A percentile compares a stretch with the other conserved stretches of the same genome.
phyloP scores from a whole-genome alignment of 345 rosid genomes.

The Raphanus sativus region DNA sequence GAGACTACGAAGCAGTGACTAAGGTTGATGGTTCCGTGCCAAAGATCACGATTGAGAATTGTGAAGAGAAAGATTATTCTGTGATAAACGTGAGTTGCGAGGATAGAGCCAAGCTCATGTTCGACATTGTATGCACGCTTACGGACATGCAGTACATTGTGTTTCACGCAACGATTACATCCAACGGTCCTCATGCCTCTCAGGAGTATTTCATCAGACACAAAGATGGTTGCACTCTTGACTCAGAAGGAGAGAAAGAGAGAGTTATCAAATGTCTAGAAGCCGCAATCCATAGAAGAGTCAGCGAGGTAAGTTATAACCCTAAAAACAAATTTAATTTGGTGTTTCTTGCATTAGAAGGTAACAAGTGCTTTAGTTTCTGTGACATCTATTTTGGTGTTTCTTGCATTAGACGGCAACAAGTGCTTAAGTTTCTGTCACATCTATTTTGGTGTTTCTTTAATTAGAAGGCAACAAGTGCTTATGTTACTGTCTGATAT shows the following conservation, averaged over 20 bases:
- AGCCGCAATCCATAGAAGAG: slow-evolving; percentile 87
- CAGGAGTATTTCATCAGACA: slow-evolving; percentile 94
- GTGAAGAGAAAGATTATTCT: slow-evolving; percentile 80
- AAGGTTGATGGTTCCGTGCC: slow-evolving; percentile 49
- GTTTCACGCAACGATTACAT: slow-evolving; percentile 79
- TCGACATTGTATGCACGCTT: slow-evolving; percentile 92
- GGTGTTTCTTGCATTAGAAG: not conserved
- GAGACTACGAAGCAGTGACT: slow-evolving; percentile 70
- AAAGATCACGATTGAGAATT: slow-evolving; percentile 60
- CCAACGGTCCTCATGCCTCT: slow-evolving; percentile 71
- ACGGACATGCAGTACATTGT: slow-evolving; percentile 98
- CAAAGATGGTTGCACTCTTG: slow-evolving; percentile 84
- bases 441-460: slow-evolving; percentile 4
- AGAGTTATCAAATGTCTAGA: slow-evolving; percentile 83
- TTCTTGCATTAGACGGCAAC: slow-evolving; percentile 31
- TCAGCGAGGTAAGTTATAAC: slow-evolving; percentile 66
- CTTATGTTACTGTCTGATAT: not conserved
- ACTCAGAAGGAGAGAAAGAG: slow-evolving; percentile 79
- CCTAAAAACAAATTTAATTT: not conserved
- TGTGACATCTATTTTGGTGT: not conserved
- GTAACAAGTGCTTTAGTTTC: not conserved
- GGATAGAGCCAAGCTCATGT: slow-evolving; percentile 86
- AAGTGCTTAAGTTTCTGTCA: not conserved
- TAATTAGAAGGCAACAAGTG: slow-evolving; percentile 14
- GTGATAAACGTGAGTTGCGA: slow-evolving; percentile 72